A percentile compares a stretch with the other conserved stretches of the same genome.
phyloP scores from a whole-genome alignment of 2,329 filamentous ascomycete species.

The Aspergillus neotritici region DNA sequence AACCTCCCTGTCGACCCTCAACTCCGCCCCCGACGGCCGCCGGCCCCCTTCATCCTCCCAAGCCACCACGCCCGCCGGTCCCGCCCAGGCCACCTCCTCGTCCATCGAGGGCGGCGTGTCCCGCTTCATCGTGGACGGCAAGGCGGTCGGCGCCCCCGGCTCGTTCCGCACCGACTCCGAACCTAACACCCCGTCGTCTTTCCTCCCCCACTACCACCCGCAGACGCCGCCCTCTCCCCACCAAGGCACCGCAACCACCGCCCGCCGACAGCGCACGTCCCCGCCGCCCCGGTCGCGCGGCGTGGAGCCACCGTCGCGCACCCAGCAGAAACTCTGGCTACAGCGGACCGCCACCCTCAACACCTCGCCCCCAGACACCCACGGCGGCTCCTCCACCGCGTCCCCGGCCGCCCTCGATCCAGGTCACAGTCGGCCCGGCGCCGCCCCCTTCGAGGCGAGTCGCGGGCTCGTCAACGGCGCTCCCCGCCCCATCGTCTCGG shows the following conservation, averaged over 20 bases:
- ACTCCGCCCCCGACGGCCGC: slow-evolving; percentile 27
- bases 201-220: slow-evolving; percentile 44
- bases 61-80: slow-evolving; percentile 24
- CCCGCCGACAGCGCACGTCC: slow-evolving; percentile 27
- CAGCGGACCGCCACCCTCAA: slow-evolving; percentile 42
- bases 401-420: slow-evolving; percentile 29
- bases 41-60: slow-evolving; percentile 28
- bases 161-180: slow-evolving; percentile 40
- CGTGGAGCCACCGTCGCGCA: slow-evolving; percentile 41
- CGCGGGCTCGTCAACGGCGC: slow-evolving; percentile 27
- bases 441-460: slow-evolving; percentile 25
- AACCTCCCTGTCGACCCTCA: slow-evolving; percentile 33
- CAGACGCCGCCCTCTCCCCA: slow-evolving; percentile 41
- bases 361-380: slow-evolving; percentile 39
- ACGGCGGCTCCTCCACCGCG: slow-evolving; percentile 27
- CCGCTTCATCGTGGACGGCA: slow-evolving; percentile 38
- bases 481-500: slow-evolving; percentile 24
- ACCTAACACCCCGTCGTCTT: slow-evolving; percentile 43
- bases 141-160: slow-evolving; percentile 23
- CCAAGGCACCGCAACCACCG: slow-evolving; percentile 16
- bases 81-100: slow-evolving; percentile 38
- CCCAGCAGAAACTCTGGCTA: slow-evolving; percentile 46
- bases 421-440: slow-evolving; percentile 25
- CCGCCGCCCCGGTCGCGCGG: slow-evolving; percentile 31
- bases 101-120: slow-evolving; percentile 46